These are phyloP conservation scores for Eimeria tenella DNA, from an alignment of 169 alveolate genomes.

Conservation along the genomic window DNA sequence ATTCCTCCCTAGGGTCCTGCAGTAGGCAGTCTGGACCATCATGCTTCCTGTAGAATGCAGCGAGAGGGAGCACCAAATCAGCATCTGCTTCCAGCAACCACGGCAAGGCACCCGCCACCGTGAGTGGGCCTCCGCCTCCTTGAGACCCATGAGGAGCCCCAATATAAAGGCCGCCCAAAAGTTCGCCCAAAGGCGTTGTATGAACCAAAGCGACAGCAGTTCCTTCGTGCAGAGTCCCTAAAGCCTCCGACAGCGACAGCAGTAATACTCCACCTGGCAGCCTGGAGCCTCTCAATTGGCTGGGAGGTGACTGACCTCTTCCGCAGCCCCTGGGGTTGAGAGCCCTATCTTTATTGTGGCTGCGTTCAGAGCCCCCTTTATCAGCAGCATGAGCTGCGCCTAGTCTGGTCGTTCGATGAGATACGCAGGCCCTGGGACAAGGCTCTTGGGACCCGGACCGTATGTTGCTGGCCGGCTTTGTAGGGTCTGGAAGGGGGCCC, in stretches of 20 bases:
- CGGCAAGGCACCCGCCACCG: neutral
- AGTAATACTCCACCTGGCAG: neutral
- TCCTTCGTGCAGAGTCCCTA: neutral
- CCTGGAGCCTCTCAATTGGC: neutral
- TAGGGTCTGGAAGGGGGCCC: neutral
- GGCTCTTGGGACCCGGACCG: too few species aligned
- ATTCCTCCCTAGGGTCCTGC: neutral
- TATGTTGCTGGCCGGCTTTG: neutral
- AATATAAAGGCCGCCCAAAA: neutral
- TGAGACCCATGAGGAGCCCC: neutral
- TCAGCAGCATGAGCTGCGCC: neutral
- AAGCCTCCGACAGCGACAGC: neutral
- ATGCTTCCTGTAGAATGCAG: neutral
- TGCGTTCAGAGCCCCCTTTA: neutral
- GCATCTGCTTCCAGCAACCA: slow-evolving; percentile 22
- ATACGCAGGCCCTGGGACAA: neutral
- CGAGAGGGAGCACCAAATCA: neutral
- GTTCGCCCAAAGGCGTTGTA: slow-evolving; percentile 6
- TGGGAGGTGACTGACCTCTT: neutral
- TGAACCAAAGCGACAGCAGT: neutral
- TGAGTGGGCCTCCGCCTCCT: neutral
- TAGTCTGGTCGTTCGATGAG: neutral
- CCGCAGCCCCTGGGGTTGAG: neutral
- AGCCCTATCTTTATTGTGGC: neutral
- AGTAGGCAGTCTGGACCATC: neutral